Base-by-base conservation (phyloP, 2,329 filamentous ascomycete genomes). In the Rutstroemia sydowiana region DNA sequence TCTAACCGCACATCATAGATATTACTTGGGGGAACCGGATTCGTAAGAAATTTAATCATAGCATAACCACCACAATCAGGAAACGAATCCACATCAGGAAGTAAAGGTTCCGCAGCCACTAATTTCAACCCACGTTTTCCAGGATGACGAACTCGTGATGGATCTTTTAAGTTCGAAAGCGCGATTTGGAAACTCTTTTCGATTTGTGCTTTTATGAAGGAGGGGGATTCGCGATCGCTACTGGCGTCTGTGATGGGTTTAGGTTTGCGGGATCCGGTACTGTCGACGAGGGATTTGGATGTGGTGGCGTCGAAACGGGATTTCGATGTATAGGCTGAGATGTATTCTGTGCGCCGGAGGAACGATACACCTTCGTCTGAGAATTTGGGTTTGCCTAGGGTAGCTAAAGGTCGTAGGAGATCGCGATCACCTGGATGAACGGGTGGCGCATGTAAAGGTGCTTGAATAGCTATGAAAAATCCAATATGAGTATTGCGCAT, bases 321-420 rank as follows among this genome's bases (percentile, higher is more conserved):
- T 64, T 80, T 81, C 5, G 73, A 66, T 28, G 71, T 73, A 20
- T 73, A 71, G 14, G 42, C 48, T 3, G 78, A 88, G 64, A 95
- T 96, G 72, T 97, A 97, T 69, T 98, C 93, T 51, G 93, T 97
- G 63, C 92, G 83, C 53, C 93, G 88, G 60, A 98, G 79, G 78
- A 98, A 98, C 57, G 89, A 95, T 49, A 95, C 89, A 57, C 85
- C 84, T 16, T 85, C 77, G 57, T 88, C 86, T 56, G 81, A 81
- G 39, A 82, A 79, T 61, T 88, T 87, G 41, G 85, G 84, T 69
- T 95, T 95, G 61, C 89, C 90, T 20, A 98, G 79, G 45, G 88
- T 84, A 32, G 89, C 82, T 32, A 95, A 81, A 5, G 89, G 87
- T 65, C 89, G 82, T 55, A 98, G 80, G 48, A 98, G 84, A 11